A percentile compares a stretch with the other conserved stretches of the same genome.
Conservation (phyloP, 2,329 filamentous ascomycete genomes). For the Colletotrichum somersetense region DNA sequence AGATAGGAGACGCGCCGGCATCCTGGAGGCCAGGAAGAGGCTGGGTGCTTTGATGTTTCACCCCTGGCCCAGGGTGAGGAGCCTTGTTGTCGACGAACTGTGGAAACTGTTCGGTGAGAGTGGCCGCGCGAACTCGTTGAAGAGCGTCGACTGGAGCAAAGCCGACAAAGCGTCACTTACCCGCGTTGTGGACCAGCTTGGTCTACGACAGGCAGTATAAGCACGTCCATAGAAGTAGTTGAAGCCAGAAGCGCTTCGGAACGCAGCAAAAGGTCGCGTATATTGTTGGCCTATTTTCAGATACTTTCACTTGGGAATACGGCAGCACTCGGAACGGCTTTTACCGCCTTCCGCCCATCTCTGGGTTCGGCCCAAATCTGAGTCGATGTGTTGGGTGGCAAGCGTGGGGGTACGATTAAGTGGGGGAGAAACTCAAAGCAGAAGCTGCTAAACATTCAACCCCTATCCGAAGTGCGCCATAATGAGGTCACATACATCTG, state of each 20-base stretch:
- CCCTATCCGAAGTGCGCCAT: not conserved
- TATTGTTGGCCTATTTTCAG: not conserved
- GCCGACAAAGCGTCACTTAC: constrained; percentile 63
- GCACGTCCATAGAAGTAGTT: not conserved
- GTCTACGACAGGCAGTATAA: constrained; percentile 48
- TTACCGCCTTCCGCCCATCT: not conserved
- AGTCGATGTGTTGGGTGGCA: not conserved
- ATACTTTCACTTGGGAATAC: not conserved
- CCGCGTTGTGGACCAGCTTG: constrained; percentile 57
- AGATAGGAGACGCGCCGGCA: constrained; percentile 56
- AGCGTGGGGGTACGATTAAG: not conserved
- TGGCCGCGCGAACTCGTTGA: constrained; percentile 53
- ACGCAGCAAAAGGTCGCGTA: not conserved
- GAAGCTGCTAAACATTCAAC: not conserved
- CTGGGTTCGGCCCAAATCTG: constrained; percentile 1
- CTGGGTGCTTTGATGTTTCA: constrained; percentile 81
- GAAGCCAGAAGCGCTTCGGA: not conserved
- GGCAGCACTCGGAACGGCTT: not conserved
- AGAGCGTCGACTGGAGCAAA: constrained; percentile 69
- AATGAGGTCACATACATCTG: not conserved
- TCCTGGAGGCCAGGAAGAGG: constrained; percentile 72
- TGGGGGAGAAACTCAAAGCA: constrained; percentile 2
- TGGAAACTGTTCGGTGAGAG: constrained; percentile 60
- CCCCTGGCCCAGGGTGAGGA: constrained; percentile 82
- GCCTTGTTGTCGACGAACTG: constrained; percentile 70